A percentile compares a stretch with the other conserved stretches of the same genome.
phyloP scores from a whole-genome alignment of 2,329 filamentous ascomycete genomes.

The Arthrobotrys pseudoclavata region DNA sequence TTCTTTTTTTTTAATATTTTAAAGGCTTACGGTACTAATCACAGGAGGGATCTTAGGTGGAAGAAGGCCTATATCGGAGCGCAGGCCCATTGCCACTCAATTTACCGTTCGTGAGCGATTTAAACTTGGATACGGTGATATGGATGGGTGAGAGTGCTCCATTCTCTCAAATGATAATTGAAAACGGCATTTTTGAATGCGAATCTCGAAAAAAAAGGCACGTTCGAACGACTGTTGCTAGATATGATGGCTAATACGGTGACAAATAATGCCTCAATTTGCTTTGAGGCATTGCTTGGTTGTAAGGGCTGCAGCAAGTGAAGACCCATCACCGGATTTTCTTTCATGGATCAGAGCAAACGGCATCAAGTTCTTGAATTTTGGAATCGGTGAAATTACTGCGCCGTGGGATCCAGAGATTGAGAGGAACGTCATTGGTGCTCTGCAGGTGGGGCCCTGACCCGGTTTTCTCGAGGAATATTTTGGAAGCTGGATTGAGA shows the following conservation, averaged over 20 bases:
- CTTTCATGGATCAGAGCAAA: slow-evolving; percentile 34
- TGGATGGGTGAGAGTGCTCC: slow-evolving; percentile 50
- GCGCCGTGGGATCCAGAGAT: slow-evolving; percentile 49
- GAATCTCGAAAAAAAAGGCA: slow-evolving; percentile 2
- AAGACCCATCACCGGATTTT: slow-evolving; percentile 53
- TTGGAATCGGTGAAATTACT: slow-evolving; percentile 54
- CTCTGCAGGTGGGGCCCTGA: slow-evolving; percentile 42
- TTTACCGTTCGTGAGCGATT: slow-evolving; percentile 50
- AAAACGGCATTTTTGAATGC: neutral
- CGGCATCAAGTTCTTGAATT: slow-evolving; percentile 48
- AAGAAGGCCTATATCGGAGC: slow-evolving; percentile 62
- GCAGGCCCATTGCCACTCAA: slow-evolving; percentile 54
- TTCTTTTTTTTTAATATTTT: slow-evolving; percentile 10
- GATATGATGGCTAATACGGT: slow-evolving; percentile 7
- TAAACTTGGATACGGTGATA: slow-evolving; percentile 53
- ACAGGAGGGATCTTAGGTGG: slow-evolving; percentile 52
- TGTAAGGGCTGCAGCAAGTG: slow-evolving; percentile 24
- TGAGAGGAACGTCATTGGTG: slow-evolving; percentile 44
- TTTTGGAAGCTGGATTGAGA: slow-evolving; percentile 3
- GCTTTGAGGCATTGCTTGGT: slow-evolving; percentile 17
- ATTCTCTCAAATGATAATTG: neutral
- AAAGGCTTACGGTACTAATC: slow-evolving; percentile 22
- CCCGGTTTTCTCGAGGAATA: neutral
- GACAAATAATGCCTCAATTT: slow-evolving; percentile 19
- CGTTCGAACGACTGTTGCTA: slow-evolving; percentile 1